Evolutionary conservation across 176 grass and related monocot species (phyloP).

Genomic region (Sorghum bicolor): Sorghum_bicolor_NCBIv3 NC_012876.2:8636001-8636500

Average conservation of each 20-base stretch:
- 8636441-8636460: not conserved
- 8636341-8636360: constrained; percentile 93
- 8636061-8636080: constrained; percentile 26
- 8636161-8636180: not conserved
- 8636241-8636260: constrained; percentile 10
- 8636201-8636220: not conserved
- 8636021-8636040: not conserved
- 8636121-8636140: not conserved
- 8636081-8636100: not conserved
- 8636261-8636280: constrained; percentile 38
- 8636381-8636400: constrained; percentile 94
- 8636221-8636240: constrained; percentile 12
- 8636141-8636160: not conserved
- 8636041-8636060: not conserved
- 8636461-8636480: constrained; percentile 15
- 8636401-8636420: not conserved
- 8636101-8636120: not conserved
- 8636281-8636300: constrained; percentile 45
- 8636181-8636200: constrained; percentile 3
- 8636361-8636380: constrained; percentile 53
- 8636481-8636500: not conserved
- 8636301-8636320: constrained; percentile 49
- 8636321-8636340: constrained; percentile 79
- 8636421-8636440: not conserved
- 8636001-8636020: not conserved